Base-by-base conservation (phyloP, 495 filamentous ascomycete species). In the Talaromyces borbonicus region DNA sequence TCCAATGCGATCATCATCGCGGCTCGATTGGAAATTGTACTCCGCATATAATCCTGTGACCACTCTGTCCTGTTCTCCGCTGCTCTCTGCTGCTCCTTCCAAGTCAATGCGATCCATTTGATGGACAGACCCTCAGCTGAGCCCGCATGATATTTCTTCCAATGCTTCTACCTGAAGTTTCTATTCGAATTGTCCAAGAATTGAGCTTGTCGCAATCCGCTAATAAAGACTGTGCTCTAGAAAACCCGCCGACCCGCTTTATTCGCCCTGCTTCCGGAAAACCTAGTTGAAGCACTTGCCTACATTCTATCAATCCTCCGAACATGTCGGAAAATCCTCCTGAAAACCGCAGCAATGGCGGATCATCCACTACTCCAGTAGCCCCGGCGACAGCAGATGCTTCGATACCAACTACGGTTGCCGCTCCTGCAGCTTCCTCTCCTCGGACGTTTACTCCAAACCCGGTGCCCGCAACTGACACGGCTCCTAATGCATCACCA, bases 291-390 rank as follows among this genome's bases (percentile, higher is more conserved):
- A n/a, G n/a, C n/a, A n/a, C n/a, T n/a, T n/a, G n/a, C n/a, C n/a
- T n/a, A n/a, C 38, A 26, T 41, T 26, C 19, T 41, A 26, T 20
- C 38, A 15, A 14, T 14, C 20, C 14, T 26, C 26, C 11, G 30
- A 22, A 14, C 12, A 46, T 46, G 43, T 46, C 43, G 15, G 43
- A 46, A 15, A 9, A 29, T 46, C 43, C 33, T 18, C 30, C 43
- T 15, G 30, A 15, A 16, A 11, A 31, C 7, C 11, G 19, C 22
- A 29, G 19, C 26, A 25, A 18, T 22, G 30, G 22, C 14, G 18
- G 11, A 19, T 32, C 30, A 12, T 31, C 43, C 36, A 12, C 43
- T 35, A 19, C 43, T 29, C 41, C 33, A 16, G 14, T 16, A 20
- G 36, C 36, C 26, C 24, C 38, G 0, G 38, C 23, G 24, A 41